phyloP scores from a whole-genome alignment of 768 basidiomycete species.

The Boletus rubroflammeus region DNA sequence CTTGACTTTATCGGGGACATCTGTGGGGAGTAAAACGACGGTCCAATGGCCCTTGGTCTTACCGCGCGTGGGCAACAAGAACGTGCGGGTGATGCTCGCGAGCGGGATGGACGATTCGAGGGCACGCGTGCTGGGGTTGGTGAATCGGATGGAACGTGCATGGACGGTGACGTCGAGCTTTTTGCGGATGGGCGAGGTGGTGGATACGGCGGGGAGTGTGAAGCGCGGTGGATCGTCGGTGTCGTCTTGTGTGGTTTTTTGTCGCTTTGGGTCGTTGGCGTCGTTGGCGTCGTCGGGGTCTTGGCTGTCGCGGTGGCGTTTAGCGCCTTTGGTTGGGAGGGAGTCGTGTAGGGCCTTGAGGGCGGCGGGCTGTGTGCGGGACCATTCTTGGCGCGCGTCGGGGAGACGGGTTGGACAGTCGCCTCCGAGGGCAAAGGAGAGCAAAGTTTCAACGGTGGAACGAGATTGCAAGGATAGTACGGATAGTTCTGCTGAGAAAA shows the following conservation, averaged over 20 bases:
- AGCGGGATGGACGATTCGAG: conserved; percentile 52
- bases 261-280: conserved; percentile 10
- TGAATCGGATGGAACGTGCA: conserved; percentile 47
- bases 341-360: conserved; percentile 20
- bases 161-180: conserved; percentile 67
- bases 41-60: conserved; percentile 74
- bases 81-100: conserved; percentile 52
- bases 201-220: conserved; percentile 61
- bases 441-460: conserved; percentile 21
- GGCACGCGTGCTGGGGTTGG: conserved; percentile 45
- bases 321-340: conserved; percentile 9
- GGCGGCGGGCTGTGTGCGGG: conserved; percentile 18
- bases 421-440: conserved; percentile 30
- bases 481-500: conserved; percentile 5
- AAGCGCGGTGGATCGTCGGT: conserved; percentile 46
- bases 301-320: conserved; percentile 24
- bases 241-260: conserved; percentile 16
- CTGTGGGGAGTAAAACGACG: conserved; percentile 56
- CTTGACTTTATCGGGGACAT: conserved; percentile 46
- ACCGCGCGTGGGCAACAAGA: conserved; percentile 71
- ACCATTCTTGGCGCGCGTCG: conserved; percentile 23
- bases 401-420: conserved; percentile 20
- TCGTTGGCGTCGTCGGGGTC: conserved; percentile 5
- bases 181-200: conserved; percentile 72
- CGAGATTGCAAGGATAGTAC: conserved; percentile 1